These are phyloP conservation scores for Pythium plurisporium DNA, from an alignment of 352 stramenopile genomes.

Conservation along the genomic window DNA sequence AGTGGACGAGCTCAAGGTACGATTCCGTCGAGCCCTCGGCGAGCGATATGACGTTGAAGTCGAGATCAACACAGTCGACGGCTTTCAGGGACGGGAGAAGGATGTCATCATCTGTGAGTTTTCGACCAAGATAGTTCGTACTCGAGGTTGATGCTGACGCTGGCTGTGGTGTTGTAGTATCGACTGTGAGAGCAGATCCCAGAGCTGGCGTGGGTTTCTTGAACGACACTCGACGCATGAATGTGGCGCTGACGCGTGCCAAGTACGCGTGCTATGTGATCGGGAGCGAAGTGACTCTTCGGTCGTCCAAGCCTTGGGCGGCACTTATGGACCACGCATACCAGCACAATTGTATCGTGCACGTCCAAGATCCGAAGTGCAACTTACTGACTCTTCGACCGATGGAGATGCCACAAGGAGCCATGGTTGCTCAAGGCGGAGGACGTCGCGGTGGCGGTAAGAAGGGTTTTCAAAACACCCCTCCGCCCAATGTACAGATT, in stretches of 20 bases:
- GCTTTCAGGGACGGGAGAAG: slow-evolving; percentile 90
- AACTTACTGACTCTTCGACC: slow-evolving; percentile 69
- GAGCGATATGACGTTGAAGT: slow-evolving; percentile 76
- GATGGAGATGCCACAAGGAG: slow-evolving; percentile 32
- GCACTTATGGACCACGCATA: slow-evolving; percentile 74
- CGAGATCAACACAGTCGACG: slow-evolving; percentile 92
- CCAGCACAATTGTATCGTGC: slow-evolving; percentile 65
- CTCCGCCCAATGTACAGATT: slow-evolving; percentile 7
- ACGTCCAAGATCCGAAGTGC: slow-evolving; percentile 72
- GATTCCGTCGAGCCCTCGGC: slow-evolving; percentile 48
- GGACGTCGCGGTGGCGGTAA: not conserved
- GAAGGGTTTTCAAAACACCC: not conserved
- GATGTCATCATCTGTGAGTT: slow-evolving; percentile 89
- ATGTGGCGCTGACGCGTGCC: slow-evolving; percentile 81
- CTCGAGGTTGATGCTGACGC: not conserved
- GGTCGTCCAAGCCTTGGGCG: slow-evolving; percentile 81
- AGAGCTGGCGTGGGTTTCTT: slow-evolving; percentile 82
- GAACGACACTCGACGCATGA: slow-evolving; percentile 88
- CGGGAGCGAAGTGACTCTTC: slow-evolving; percentile 71
- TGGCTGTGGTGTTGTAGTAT: slow-evolving; percentile 39
- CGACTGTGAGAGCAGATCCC: slow-evolving; percentile 79
- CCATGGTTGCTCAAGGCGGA: not conserved
- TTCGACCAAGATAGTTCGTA: not conserved
- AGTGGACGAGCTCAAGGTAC: slow-evolving; percentile 76
- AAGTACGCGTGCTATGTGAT: slow-evolving; percentile 90